Percentiles rank a stretch among this genome's conserved stretches.
phyloP scores from a whole-genome alignment of 2,329 filamentous ascomycete species.

The Daldinia eschscholtzii region DNA sequence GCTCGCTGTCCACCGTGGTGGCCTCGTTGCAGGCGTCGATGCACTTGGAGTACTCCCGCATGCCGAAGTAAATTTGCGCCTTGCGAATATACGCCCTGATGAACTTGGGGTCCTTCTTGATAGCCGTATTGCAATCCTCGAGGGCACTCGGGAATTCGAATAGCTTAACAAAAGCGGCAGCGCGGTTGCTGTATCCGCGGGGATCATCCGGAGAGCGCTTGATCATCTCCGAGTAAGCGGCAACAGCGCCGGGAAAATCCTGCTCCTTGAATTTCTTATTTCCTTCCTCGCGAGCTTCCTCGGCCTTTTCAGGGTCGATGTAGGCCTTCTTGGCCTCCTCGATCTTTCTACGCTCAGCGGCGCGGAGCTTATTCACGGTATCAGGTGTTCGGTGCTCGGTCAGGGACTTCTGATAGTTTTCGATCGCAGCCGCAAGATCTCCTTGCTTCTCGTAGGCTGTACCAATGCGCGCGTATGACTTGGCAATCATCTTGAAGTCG shows the following conservation, averaged over 20 bases:
- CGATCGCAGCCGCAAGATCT: slow-evolving; percentile 82
- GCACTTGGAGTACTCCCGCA: slow-evolving; percentile 98
- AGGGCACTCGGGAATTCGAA: slow-evolving; percentile 95
- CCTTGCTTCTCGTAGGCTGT: slow-evolving; percentile 92
- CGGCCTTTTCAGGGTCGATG: slow-evolving; percentile 89
- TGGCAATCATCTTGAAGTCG: slow-evolving; percentile 98
- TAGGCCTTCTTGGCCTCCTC: slow-evolving; percentile 83
- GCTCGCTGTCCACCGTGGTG: slow-evolving; percentile 77
- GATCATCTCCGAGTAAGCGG: slow-evolving; percentile 95
- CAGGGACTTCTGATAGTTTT: slow-evolving; percentile 92
- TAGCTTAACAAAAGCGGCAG: slow-evolving; percentile 95
- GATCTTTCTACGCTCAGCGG: slow-evolving; percentile 87
- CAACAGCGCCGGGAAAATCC: slow-evolving; percentile 95
- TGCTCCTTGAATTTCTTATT: slow-evolving; percentile 97
- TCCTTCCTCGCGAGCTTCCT: slow-evolving; percentile 93
- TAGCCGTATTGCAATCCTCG: slow-evolving; percentile 90
- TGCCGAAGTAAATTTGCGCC: slow-evolving; percentile 93
- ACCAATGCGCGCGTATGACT: slow-evolving; percentile 97
- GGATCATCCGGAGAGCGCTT: slow-evolving; percentile 95
- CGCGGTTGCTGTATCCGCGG: slow-evolving; percentile 96
- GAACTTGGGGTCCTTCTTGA: slow-evolving; percentile 91
- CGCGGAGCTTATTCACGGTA: slow-evolving; percentile 90
- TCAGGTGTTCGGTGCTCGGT: slow-evolving; percentile 98
- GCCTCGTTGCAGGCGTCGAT: slow-evolving; percentile 91
- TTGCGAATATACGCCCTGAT: slow-evolving; percentile 97